Evolutionary conservation across 148 eudicot genomes (phyloP), one percentile per base, ranked within the genome.

Genomic region (Vaccinium macrocarpon): DNA sequence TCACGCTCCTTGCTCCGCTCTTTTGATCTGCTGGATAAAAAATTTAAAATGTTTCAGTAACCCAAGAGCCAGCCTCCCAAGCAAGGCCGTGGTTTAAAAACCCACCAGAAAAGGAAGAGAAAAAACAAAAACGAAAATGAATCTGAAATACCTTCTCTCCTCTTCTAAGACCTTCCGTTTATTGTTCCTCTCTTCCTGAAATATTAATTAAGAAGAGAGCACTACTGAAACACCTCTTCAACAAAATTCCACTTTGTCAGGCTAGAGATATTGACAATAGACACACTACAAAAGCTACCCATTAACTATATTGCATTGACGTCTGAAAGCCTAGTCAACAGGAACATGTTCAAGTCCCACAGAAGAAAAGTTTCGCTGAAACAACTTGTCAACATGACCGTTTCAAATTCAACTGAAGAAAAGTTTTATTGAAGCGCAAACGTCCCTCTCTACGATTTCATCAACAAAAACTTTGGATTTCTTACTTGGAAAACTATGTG

Each of bases 171-270:
- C 91, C 90, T 90, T 95, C 80, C 93, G 91, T 88, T 91, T 90
- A 84, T 88, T 89, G 88, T 90, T 90, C 84, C 85, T 93, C 86
- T 92, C 97, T 86, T 95, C 99, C 99, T 97, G 97, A 75, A 79
- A 85, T 84, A 84, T 78, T 53, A 57, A 83, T 78, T 42, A 78
- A 23, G 70, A 64, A 85, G 53, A 84, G 84, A 75, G 53, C 73
- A 79, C 62, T 64, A 48, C 46, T 79, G 42, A 81, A 64, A 74
- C 46, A 38, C 52, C 68, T 12, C 29, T 57, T 21, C 8, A 6
- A 81, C 51, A 14, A 66, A 61, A 8, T 52, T 46, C 12, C 29
- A 11, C 12, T 5, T 2, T 11, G 0, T 76, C 42, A 15, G 77
- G 42, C 76, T 38, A 76, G 74, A 57, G 68, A 73, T 18, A 76